phyloP scores from a whole-genome alignment of 1,139 yeast genomes.

The Schwanniomyces etchellsii region DNA sequence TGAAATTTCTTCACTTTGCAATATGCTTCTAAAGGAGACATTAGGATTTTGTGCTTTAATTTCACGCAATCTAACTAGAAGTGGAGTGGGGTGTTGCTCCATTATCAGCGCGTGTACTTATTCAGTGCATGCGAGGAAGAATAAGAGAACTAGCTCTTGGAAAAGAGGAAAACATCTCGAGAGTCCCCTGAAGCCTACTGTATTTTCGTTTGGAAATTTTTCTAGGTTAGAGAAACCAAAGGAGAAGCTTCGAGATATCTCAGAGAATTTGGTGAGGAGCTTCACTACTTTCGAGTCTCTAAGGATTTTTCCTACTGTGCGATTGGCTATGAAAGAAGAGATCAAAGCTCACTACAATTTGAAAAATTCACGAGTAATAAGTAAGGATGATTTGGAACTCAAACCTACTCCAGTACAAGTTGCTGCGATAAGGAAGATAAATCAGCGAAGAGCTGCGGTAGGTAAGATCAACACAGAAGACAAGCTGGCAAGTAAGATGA shows the following conservation, averaged over 20 bases:
- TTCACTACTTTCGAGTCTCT: constrained; percentile 60
- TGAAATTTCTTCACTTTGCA: no score
- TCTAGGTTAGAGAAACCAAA: constrained; percentile 19
- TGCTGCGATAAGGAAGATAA: constrained; percentile 41
- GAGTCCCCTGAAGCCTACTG: constrained; percentile 1
- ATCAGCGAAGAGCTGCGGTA: constrained; percentile 22
- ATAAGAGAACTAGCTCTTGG: no score
- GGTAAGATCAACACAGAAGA: constrained; percentile 19
- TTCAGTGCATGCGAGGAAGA: no score
- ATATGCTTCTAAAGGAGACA: no score
- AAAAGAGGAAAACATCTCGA: not conserved
- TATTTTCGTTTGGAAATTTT: constrained; percentile 19
- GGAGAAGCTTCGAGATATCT: constrained; percentile 11
- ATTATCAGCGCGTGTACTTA: no score
- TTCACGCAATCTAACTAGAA: no score
- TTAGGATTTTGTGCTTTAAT: no score
- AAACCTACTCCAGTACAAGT: constrained; percentile 42
- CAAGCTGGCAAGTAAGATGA: constrained; percentile 12
- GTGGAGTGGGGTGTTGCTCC: no score
- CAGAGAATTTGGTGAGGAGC: constrained; percentile 34
- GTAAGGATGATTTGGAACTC: constrained; percentile 25
- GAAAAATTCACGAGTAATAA: constrained; percentile 28
- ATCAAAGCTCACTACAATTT: constrained; percentile 45
- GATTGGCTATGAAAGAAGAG: constrained; percentile 58
- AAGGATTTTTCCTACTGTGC: constrained; percentile 60